A percentile compares a stretch with the other conserved stretches of the same genome.
These are phyloP conservation scores for Wickerhamiella siamensis DNA, from an alignment of 805 yeast genomes.

Conservation along the genomic window DNA sequence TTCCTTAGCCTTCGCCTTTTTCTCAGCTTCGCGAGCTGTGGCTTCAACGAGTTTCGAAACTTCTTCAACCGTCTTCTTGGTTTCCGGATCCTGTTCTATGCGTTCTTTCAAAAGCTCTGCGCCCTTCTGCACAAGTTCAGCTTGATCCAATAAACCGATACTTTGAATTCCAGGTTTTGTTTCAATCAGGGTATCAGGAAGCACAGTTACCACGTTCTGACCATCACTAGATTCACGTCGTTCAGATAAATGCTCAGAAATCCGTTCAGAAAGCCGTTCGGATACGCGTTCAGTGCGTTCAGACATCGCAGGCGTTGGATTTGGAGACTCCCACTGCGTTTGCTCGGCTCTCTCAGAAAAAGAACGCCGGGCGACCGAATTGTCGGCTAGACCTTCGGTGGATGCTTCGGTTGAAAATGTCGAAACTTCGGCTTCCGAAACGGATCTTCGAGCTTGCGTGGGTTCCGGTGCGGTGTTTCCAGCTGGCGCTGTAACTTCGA, in stretches of 20 bases:
- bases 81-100: constrained; percentile 3
- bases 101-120: constrained; percentile 4
- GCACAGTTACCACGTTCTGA: too few relatives aligned
- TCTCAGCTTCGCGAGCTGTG: constrained; percentile 4
- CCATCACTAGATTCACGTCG: too few relatives aligned
- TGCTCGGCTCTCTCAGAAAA: too few relatives aligned
- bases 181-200: too few relatives aligned
- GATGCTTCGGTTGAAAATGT: too few relatives aligned
- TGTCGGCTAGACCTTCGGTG: too few relatives aligned
- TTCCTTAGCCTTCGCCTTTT: not conserved
- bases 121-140: not conserved
- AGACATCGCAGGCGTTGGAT: too few relatives aligned
- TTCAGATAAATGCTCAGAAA: not conserved
- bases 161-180: too few relatives aligned
- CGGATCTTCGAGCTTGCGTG: not conserved
- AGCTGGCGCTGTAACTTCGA: not conserved
- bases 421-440: too few relatives aligned
- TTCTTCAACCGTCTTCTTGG: constrained; percentile 4
- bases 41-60: constrained; percentile 7
- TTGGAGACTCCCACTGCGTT: too few relatives aligned
- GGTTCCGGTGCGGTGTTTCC: too few relatives aligned
- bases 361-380: too few relatives aligned
- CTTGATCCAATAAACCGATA: not conserved
- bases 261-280: not conserved
- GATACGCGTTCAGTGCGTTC: not conserved